These are phyloP conservation scores for Coprinopsis strossmayeri DNA, from an alignment of 768 basidiomycete genomes.

Conservation along the genomic window DNA sequence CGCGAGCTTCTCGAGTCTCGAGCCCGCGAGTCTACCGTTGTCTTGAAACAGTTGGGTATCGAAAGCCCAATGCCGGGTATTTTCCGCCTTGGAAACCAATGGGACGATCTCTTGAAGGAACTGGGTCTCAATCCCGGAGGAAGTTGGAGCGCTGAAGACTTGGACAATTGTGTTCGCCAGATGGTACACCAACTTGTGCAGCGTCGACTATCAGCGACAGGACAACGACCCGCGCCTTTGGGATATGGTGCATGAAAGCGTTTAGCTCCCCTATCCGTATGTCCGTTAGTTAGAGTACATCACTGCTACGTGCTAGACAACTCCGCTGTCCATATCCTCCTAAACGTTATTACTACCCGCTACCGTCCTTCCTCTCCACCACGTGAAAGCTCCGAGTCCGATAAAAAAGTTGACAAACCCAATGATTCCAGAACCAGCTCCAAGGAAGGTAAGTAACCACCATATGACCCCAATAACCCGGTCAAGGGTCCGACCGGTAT, in stretches of 20 bases:
- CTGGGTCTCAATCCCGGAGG: constrained; percentile 1
- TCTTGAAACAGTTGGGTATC: constrained; percentile 6
- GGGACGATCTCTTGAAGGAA: constrained; percentile 3
- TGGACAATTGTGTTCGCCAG: not conserved
- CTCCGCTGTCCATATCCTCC: not conserved
- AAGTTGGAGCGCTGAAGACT: not conserved
- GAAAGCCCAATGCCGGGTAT: not conserved
- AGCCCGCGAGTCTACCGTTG: not conserved
- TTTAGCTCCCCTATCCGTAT: no score
- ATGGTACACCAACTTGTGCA: not conserved
- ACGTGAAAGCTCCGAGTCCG: constrained; percentile 60
- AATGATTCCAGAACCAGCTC: constrained; percentile 66
- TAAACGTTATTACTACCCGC: not conserved
- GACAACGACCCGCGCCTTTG: no score
- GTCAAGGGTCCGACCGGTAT: constrained; percentile 61
- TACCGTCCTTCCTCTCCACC: constrained; percentile 34
- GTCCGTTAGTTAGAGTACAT: no score
- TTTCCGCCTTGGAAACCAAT: constrained; percentile 1
- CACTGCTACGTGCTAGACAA: no score
- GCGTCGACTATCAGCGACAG: not conserved
- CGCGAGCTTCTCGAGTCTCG: not conserved
- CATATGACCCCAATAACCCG: constrained; percentile 72
- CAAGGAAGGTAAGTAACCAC: constrained; percentile 69
- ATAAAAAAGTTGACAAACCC: constrained; percentile 69
- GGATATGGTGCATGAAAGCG: no score